phyloP scores from a whole-genome alignment of 2,329 filamentous ascomycete species.

The Thelonectria olida region DNA sequence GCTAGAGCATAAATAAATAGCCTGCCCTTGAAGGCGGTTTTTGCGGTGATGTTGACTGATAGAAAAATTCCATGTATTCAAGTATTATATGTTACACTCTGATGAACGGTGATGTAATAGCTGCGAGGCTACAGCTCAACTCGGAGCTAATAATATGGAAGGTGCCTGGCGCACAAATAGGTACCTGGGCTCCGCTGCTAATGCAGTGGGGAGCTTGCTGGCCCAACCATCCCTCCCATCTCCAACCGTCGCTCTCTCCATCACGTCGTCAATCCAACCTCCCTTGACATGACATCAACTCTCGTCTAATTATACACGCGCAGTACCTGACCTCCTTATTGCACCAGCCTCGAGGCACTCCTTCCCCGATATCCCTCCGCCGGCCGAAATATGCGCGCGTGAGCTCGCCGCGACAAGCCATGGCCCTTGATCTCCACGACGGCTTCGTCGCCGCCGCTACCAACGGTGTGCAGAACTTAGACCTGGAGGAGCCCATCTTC shows the following conservation, averaged over 20 bases:
- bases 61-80: neutral
- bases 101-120: conserved; percentile 36
- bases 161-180: conserved; percentile 17
- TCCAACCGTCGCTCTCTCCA: conserved; percentile 18
- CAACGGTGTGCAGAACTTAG: conserved; percentile 64
- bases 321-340: neutral
- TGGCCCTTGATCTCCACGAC: conserved; percentile 56
- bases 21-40: conserved; percentile 9
- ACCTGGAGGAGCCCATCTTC: conserved; percentile 83
- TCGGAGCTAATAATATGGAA: conserved; percentile 18
- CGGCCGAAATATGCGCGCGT: conserved; percentile 35
- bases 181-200: conserved; percentile 8
- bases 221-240: conserved; percentile 12
- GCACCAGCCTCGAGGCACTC: too few species aligned
- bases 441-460: conserved; percentile 75
- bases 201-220: too few species aligned
- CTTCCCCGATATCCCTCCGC: neutral
- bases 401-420: conserved; percentile 32
- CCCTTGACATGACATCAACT: neutral
- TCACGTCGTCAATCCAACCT: neutral
- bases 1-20: neutral
- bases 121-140: too few species aligned
- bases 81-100: neutral
- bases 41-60: too few species aligned
- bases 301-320: neutral